Percentiles rank a stretch among this genome's conserved stretches.
phyloP scores from a whole-genome alignment of 345 rosid species.

The Arabidopsis suecica region DNA sequence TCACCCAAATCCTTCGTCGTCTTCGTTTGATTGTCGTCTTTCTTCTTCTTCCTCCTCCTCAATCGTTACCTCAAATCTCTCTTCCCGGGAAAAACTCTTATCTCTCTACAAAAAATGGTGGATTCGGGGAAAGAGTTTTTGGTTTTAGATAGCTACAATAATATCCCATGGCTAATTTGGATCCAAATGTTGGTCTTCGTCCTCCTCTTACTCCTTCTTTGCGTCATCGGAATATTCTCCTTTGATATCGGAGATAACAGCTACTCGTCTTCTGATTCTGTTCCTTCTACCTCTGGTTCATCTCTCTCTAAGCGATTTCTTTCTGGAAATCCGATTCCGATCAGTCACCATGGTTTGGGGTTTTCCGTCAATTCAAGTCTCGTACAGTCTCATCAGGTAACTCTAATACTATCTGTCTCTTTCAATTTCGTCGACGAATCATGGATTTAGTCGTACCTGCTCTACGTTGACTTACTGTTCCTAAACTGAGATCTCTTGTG shows the following conservation, averaged over 20 bases:
- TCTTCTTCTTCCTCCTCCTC: constrained; percentile 18
- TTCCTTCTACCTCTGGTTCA: constrained; percentile 37
- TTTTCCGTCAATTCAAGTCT: constrained; percentile 40
- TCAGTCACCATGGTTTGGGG: constrained; percentile 37
- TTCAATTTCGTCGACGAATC: neutral
- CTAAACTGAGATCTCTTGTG: neutral
- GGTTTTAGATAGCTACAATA: constrained; percentile 55
- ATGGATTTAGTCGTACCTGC: neutral
- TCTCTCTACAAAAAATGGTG: constrained; percentile 42
- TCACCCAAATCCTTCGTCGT: constrained; percentile 22
- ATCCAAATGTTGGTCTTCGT: constrained; percentile 70
- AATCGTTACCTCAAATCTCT: constrained; percentile 26
- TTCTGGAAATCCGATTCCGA: constrained; percentile 33
- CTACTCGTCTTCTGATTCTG: constrained; percentile 40
- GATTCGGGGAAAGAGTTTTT: constrained; percentile 60
- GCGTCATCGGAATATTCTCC: constrained; percentile 47
- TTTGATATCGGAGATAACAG: constrained; percentile 38
- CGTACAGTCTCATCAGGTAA: constrained; percentile 42
- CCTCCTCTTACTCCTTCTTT: constrained; percentile 73
- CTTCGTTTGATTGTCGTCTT: constrained; percentile 34
- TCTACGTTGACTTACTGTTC: constrained; percentile 34
- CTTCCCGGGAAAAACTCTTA: neutral
- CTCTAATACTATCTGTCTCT: neutral
- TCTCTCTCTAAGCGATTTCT: constrained; percentile 32
- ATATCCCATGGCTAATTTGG: constrained; percentile 83